Evolutionary conservation across 495 filamentous ascomycete genomes (phyloP), one percentile per base, ranked within the genome.

Genomic region (Lichina pygmaea): DNA sequence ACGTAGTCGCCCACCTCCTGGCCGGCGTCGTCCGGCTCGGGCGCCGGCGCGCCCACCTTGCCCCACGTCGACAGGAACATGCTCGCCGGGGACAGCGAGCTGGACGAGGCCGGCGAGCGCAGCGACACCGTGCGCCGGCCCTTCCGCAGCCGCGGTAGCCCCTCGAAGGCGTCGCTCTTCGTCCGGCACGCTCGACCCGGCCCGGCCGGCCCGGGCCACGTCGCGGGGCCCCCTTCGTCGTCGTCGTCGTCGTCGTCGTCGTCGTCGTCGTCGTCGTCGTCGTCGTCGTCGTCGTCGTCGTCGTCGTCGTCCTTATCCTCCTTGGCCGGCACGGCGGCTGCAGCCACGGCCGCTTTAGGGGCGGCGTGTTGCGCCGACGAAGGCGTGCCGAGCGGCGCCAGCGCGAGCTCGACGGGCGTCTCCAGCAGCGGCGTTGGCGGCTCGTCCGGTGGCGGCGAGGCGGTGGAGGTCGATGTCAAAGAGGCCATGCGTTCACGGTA

Each of bases 1-100:
- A 82, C 74, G 54, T 83, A 82, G 32, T 64, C 66, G 17, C 77
- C 78, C 36, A 83, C 70, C 56, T 77, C 73, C 55, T 82, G 77
- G 1, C 78, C 78, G 56, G 81, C 78, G 38, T 75, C 71, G 51
- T 83, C 78, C 1, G 75, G 75, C 45, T 66, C 63, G 17, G 63
- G 56, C 45, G 55, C 70, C 61, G 46, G 50, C 30, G 66, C 66
- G 17, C 52, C 36, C 11, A 34, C 36, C 37, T 41, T 44, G 33
- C 51, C 61, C 52, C 68, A 80, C 55, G 68, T 67, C 16, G 69
- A 72, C 15, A 78, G 59, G 44, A 75, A 78, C 46, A 65, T 63
- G 44, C 73, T 45, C 59, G 76, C 50, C 2, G 62, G 62, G 13
- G 62, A 64, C 45, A 54, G 52, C 6, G 58, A 41, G n/a, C 51